phyloP scores from a whole-genome alignment of 768 basidiomycete species.

The Tulasnella sp. region DNA sequence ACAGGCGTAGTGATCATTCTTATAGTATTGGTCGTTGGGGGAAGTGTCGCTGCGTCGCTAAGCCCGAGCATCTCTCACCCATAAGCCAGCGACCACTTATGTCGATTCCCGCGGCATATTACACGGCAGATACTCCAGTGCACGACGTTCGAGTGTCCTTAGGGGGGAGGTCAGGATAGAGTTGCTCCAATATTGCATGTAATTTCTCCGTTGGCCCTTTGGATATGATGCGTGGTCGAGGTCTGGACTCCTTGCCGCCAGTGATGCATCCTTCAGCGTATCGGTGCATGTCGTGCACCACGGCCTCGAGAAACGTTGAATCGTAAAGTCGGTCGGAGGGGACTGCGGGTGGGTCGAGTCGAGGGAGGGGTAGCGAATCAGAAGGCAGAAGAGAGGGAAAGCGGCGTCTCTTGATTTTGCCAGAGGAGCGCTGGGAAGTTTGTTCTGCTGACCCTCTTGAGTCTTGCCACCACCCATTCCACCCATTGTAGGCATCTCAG shows the following conservation, averaged over 20 bases:
- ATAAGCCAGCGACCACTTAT: no score
- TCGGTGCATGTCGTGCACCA: background rate
- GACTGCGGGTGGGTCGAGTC: background rate
- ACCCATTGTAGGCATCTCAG: background rate
- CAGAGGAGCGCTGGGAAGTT: background rate
- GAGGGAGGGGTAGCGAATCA: background rate
- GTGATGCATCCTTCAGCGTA: background rate
- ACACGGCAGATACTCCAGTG: no score
- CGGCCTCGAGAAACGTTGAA: background rate
- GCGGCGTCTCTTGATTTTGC: background rate
- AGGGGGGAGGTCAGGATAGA: background rate
- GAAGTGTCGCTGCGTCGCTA: background rate
- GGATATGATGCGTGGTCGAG: background rate
- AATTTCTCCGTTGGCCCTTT: background rate
- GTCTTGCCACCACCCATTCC: constrained; percentile 3
- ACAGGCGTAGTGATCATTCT: background rate
- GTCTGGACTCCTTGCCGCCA: background rate
- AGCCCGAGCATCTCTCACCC: no score
- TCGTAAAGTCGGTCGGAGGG: background rate
- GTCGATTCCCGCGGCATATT: no score
- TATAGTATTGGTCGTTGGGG: background rate
- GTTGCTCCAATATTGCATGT: background rate
- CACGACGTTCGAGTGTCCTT: no score
- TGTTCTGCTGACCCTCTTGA: background rate
- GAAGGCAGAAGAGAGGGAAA: background rate